These are phyloP conservation scores for Hypoxylon crocopeplum DNA, from an alignment of 495 filamentous ascomycete species.

Conservation along the genomic window DNA sequence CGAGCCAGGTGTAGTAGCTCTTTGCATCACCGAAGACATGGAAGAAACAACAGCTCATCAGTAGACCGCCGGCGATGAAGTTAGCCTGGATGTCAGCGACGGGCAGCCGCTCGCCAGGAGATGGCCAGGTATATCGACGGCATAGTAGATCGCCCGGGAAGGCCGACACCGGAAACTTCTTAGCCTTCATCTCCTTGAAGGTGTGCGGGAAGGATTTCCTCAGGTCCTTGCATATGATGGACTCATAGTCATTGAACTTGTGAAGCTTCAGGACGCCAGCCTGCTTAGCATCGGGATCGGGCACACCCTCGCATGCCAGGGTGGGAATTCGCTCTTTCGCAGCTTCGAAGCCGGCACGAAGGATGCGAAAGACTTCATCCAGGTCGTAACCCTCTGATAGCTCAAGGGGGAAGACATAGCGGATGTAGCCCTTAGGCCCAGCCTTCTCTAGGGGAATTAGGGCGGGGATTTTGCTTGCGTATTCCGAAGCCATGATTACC, in stretches of 20 bases:
- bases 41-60: slow-evolving; percentile 37
- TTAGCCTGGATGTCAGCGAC: slow-evolving; percentile 46
- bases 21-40: slow-evolving; percentile 47
- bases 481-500: slow-evolving; percentile 27
- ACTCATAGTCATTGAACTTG: slow-evolving; percentile 23
- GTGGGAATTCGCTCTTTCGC: slow-evolving; percentile 39
- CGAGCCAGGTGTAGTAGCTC: slow-evolving; percentile 41
- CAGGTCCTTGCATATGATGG: slow-evolving; percentile 43
- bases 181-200: slow-evolving; percentile 44
- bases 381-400: slow-evolving; percentile 24
- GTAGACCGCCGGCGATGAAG: slow-evolving; percentile 40
- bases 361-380: slow-evolving; percentile 33
- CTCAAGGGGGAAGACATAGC: slow-evolving; percentile 44
- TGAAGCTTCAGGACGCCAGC: slow-evolving; percentile 42
- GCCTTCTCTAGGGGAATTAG: slow-evolving; percentile 45
- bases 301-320: slow-evolving; percentile 43
- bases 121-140: slow-evolving; percentile 42
- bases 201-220: slow-evolving; percentile 34
- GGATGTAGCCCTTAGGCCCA: slow-evolving; percentile 46
- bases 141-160: slow-evolving; percentile 45
- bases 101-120: slow-evolving; percentile 38
- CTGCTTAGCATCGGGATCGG: slow-evolving; percentile 37
- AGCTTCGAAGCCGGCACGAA: slow-evolving; percentile 39
- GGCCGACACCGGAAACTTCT: slow-evolving; percentile 40
- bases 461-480: slow-evolving; percentile 23